Base-by-base conservation (phyloP, 1,284 basidiomycete species). In the Pseudozyma tsukubaensis region DNA sequence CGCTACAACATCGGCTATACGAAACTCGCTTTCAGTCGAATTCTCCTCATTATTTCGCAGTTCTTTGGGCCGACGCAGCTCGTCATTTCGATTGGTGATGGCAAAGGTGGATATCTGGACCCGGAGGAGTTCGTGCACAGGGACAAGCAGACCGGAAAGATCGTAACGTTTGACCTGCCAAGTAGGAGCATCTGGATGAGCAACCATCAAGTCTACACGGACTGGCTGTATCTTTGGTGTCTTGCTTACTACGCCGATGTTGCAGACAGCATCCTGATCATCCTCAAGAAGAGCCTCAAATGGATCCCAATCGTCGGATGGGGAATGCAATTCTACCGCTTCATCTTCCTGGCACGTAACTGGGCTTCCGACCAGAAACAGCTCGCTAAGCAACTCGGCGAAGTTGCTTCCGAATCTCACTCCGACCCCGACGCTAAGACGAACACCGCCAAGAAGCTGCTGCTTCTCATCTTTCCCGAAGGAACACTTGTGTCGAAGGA, bases 191-290 rank as follows among this genome's bases (percentile, higher is more conserved):
- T 82, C 7, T 76, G 75, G 76, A 81, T 82, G 60, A 64, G 64
- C 13, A 82, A 82, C 37, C 76, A 74, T 35, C 80, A 82, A 36
- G 73, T 82, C 29, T 82, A 82, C 50, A 76, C 77, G 12, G 80
- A 82, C 42, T 82, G 80, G 80, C 61, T 82, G 29, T 82, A 82
- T 51, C 72, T 82, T 14, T 82, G 80, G 80, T 69, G 56, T 55
- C 53, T 82, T 0, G 77, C 79, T 1, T 81, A 81, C 61, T 81
- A 76, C 48, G 67, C 70, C 4, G 69, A 76, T 61, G n/a, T 77
- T 19, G 75, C 67, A 2, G 76, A 77, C 32, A 56, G 52, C 37
- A 76, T 82, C 36, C 45, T 71, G 29, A 82, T 82, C 60, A 76
- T 82, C 45, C 65, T 82, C 39, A 81, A 79, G 37, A 65, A 73